Evolutionary conservation across 805 yeast genomes (phyloP).

Genomic region (Hyphopichia homilentoma): DNA sequence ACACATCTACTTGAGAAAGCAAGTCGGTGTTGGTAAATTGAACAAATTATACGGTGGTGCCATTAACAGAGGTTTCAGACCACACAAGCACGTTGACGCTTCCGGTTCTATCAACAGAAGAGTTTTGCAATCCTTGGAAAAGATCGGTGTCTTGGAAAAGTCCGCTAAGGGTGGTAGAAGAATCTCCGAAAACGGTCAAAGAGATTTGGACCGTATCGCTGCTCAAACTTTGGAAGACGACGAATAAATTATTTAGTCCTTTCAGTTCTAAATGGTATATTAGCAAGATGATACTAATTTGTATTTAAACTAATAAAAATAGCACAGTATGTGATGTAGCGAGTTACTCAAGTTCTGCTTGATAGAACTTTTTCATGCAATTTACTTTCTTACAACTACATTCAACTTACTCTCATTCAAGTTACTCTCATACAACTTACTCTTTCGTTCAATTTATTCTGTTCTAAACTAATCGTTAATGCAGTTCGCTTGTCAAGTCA

Average conservation of each 20-base stretch:
- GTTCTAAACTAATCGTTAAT: too few species aligned
- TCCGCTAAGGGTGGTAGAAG: constrained; percentile 99
- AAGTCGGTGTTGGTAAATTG: constrained; percentile 98
- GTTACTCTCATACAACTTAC: too few species aligned
- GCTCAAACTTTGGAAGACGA: constrained; percentile 97
- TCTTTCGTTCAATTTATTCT: too few species aligned
- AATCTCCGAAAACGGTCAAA: constrained; percentile 98
- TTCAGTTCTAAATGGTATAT: constrained; percentile 4
- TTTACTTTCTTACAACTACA: too few species aligned
- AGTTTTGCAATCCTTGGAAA: constrained; percentile 96
- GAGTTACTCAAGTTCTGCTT: too few species aligned
- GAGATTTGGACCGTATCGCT: constrained; percentile 99
- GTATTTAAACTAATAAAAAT: constrained; percentile 11
- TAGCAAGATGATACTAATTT: constrained; percentile 7
- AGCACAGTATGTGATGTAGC: too few species aligned
- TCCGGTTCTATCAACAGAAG: constrained; percentile 99
- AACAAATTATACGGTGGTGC: constrained; percentile 99
- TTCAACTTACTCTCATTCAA: too few species aligned
- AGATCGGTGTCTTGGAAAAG: constrained; percentile 94
- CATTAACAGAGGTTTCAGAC: constrained; percentile 98
- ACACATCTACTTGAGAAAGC: constrained; percentile 99
- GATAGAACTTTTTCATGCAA: too few species aligned
- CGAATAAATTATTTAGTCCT: constrained; percentile 32
- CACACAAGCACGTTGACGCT: constrained; percentile 97
- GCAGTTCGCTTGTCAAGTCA: background rate